A percentile compares a stretch with the other conserved stretches of the same genome.
These are phyloP conservation scores for Pinus albicaulis DNA, from an alignment of 75 land plant genomes.

Conservation along the genomic window DNA sequence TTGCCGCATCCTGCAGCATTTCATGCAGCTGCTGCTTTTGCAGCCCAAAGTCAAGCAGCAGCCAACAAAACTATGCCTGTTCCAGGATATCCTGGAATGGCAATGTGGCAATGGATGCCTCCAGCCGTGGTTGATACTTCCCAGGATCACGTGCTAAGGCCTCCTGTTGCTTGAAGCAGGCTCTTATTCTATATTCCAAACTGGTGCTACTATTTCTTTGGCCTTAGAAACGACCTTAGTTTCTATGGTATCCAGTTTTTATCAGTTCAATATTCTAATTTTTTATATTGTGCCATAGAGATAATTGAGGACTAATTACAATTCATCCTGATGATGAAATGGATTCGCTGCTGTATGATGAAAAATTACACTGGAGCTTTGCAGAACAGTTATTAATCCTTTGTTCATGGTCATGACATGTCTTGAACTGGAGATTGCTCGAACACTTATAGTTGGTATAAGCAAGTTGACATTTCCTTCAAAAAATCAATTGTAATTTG, in stretches of 20 bases:
- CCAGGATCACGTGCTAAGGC: slow-evolving; percentile 71
- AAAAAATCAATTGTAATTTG: neutral
- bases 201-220: slow-evolving; percentile 7
- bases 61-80: slow-evolving; percentile 25
- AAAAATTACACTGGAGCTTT: neutral
- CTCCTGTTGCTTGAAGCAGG: slow-evolving; percentile 64
- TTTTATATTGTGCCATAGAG: slow-evolving; percentile 2
- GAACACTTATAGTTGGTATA: neutral
- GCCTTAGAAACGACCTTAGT: neutral
- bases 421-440: neutral
- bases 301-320: neutral
- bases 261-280: neutral
- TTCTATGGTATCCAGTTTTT: neutral
- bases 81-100: slow-evolving; percentile 22
- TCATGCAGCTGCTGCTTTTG: slow-evolving; percentile 27
- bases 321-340: slow-evolving; percentile 6
- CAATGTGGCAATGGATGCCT: slow-evolving; percentile 87
- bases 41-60: slow-evolving; percentile 27
- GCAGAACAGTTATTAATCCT: neutral
- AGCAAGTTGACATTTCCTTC: neutral
- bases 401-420: neutral
- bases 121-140: slow-evolving; percentile 63
- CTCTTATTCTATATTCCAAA: neutral
- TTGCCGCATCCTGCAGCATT: slow-evolving; percentile 59
- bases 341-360: slow-evolving; percentile 2